Conservation (phyloP, 257 asterid species). For the Ilex aquifolium region DNA sequence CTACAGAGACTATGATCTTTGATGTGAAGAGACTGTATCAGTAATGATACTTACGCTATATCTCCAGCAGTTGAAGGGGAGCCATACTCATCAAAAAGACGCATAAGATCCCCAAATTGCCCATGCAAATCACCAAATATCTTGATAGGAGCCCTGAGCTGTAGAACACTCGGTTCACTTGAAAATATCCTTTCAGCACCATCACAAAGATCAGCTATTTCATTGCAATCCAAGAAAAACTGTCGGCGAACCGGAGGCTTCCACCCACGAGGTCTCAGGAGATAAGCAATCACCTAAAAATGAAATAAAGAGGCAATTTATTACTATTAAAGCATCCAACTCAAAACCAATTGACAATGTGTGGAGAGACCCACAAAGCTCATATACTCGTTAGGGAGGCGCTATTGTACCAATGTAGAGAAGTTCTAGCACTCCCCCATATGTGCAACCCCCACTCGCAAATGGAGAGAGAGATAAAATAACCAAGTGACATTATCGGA, state of each 20-base stretch:
- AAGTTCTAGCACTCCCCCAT: slow-evolving; percentile 2
- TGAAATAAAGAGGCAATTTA: slow-evolving; percentile 1
- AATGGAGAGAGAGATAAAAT: neutral
- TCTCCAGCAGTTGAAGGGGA: slow-evolving; percentile 4
- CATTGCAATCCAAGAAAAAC: slow-evolving; percentile 96
- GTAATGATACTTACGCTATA: slow-evolving; percentile 1
- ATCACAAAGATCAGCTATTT: slow-evolving; percentile 86
- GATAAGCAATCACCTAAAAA: slow-evolving; percentile 82
- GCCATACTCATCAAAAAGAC: slow-evolving; percentile 3
- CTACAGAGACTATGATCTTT: no score
- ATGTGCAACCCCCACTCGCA: slow-evolving; percentile 12
- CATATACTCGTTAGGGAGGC: no score
- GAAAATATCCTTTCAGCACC: slow-evolving; percentile 2
- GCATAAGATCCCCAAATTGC: slow-evolving; percentile 5
- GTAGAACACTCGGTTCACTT: slow-evolving; percentile 2
- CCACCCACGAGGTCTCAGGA: slow-evolving; percentile 99
- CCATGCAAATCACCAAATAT: slow-evolving; percentile 5
- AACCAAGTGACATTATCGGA: no score
- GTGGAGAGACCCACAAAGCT: neutral
- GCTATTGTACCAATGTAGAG: neutral
- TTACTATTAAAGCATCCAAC: neutral
- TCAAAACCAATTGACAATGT: no score
- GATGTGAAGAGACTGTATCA: no score
- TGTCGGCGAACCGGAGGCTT: slow-evolving; percentile 97
- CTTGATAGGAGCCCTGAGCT: slow-evolving; percentile 4